phyloP scores from a whole-genome alignment of 1,139 yeast species.

The Pichia sp. region DNA sequence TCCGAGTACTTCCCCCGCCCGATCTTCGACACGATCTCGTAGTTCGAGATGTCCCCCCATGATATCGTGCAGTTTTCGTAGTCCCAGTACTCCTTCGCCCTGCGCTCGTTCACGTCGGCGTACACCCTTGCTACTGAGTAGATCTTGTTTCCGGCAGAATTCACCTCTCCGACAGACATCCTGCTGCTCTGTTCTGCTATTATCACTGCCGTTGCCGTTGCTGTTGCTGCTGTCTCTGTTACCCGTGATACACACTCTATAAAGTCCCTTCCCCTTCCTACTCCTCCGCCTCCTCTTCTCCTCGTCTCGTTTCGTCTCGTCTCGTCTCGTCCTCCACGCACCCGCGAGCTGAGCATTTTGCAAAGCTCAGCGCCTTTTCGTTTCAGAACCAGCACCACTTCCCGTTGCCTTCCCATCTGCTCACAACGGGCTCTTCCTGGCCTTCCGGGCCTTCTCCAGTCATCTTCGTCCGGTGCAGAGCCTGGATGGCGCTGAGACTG shows the following conservation, averaged over 20 bases:
- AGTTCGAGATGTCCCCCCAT: slow-evolving; percentile 68
- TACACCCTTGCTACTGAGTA: slow-evolving; percentile 83
- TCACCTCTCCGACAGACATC: slow-evolving; percentile 6
- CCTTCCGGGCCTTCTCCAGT: background rate
- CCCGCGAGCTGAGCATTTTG: background rate
- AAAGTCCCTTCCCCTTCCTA: background rate
- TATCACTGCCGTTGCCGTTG: too few species aligned
- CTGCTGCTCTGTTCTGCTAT: background rate
- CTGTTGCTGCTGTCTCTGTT: background rate
- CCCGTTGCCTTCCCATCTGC: slow-evolving; percentile 26
- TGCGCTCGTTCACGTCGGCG: slow-evolving; percentile 73
- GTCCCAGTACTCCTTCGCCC: slow-evolving; percentile 92
- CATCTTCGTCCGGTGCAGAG: background rate
- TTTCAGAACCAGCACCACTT: slow-evolving; percentile 30
- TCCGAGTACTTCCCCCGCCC: slow-evolving; percentile 98
- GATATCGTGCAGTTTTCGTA: slow-evolving; percentile 56
- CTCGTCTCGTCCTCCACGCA: background rate
- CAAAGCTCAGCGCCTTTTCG: slow-evolving; percentile 2
- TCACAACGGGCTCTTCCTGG: background rate
- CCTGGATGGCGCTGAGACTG: slow-evolving; percentile 2
- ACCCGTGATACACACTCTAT: background rate
- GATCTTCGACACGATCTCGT: slow-evolving; percentile 86
- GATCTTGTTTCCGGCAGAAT: slow-evolving; percentile 24
- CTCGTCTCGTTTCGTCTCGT: background rate
- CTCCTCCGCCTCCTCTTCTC: background rate